These are phyloP conservation scores for Pleurotus tuoliensis DNA, from an alignment of 768 basidiomycete species.

Conservation along the genomic window DNA sequence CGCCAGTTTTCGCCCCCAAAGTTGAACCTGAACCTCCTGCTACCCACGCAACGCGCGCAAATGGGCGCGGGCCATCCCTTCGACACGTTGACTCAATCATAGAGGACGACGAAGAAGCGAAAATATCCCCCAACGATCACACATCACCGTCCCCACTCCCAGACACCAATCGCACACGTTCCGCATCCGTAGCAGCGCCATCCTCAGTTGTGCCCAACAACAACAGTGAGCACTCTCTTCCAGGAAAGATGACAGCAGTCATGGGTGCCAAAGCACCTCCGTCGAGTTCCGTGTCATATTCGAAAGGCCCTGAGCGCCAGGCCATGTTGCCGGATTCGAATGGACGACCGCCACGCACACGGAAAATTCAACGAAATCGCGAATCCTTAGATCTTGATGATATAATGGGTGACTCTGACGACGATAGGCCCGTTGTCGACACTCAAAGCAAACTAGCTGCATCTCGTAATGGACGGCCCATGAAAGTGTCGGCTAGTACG, in stretches of 20 bases:
- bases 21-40: slow-evolving; percentile 25
- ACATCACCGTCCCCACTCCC: slow-evolving; percentile 31
- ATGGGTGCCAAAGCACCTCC: slow-evolving; percentile 2
- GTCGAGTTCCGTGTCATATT: neutral
- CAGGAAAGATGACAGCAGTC: neutral
- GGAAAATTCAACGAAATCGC: slow-evolving; percentile 48
- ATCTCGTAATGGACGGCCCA: slow-evolving; percentile 16
- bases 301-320: neutral
- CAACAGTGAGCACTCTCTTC: slow-evolving; percentile 3
- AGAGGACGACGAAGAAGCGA: slow-evolving; percentile 59
- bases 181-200: slow-evolving; percentile 32
- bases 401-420: slow-evolving; percentile 66
- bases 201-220: slow-evolving; percentile 13
- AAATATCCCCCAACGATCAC: slow-evolving; percentile 27
- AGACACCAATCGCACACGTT: slow-evolving; percentile 32
- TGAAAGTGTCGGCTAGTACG: slow-evolving; percentile 38
- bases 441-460: slow-evolving; percentile 17
- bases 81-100: slow-evolving; percentile 61
- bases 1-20: slow-evolving; percentile 31
- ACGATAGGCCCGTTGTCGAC: slow-evolving; percentile 37
- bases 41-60: slow-evolving; percentile 26
- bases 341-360: slow-evolving; percentile 39
- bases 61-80: slow-evolving; percentile 38
- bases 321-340: neutral
- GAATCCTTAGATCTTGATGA: slow-evolving; percentile 78